phyloP scores from a whole-genome alignment of 441 rosid species.

The Aquilaria agallochum region DNA sequence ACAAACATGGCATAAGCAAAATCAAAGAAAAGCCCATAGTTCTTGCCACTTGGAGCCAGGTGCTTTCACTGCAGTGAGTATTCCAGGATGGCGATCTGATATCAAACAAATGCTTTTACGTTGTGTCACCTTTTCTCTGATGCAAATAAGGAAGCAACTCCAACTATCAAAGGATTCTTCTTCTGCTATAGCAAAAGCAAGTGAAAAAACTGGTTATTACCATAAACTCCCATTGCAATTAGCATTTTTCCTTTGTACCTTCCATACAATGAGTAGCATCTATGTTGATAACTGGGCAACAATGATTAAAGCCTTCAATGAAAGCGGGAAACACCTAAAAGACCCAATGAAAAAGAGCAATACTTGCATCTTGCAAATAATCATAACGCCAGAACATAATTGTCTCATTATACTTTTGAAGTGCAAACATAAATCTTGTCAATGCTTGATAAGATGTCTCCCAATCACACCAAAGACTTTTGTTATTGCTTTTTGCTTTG shows the following conservation, averaged over 20 bases:
- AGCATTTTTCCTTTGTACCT: conserved; percentile 4
- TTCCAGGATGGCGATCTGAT: not conserved
- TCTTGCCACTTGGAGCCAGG: not conserved
- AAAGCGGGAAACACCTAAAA: not conserved
- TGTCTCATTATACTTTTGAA: not conserved
- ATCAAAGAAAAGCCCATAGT: too few species aligned
- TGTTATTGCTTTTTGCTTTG: not conserved
- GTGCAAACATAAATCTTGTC: not conserved
- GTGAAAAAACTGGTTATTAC: not conserved
- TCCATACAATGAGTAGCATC: not conserved
- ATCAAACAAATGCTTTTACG: not conserved
- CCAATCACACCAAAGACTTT: not conserved
- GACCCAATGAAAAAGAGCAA: not conserved
- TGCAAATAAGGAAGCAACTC: conserved; percentile 3
- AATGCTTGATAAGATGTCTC: too few species aligned
- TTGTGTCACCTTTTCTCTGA: not conserved
- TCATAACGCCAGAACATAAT: not conserved
- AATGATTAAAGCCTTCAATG: not conserved
- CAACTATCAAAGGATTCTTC: conserved; percentile 3
- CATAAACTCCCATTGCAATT: conserved; percentile 2
- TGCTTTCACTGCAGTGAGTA: not conserved
- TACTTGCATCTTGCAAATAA: too few species aligned
- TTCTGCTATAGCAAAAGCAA: conserved; percentile 3
- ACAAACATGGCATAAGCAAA: too few species aligned
- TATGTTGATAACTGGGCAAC: not conserved